Percentiles rank a stretch among this genome's conserved stretches.
phyloP scores from a whole-genome alignment of 2,329 filamentous ascomycete species.

The Ceratocystis cacaofunesta region DNA sequence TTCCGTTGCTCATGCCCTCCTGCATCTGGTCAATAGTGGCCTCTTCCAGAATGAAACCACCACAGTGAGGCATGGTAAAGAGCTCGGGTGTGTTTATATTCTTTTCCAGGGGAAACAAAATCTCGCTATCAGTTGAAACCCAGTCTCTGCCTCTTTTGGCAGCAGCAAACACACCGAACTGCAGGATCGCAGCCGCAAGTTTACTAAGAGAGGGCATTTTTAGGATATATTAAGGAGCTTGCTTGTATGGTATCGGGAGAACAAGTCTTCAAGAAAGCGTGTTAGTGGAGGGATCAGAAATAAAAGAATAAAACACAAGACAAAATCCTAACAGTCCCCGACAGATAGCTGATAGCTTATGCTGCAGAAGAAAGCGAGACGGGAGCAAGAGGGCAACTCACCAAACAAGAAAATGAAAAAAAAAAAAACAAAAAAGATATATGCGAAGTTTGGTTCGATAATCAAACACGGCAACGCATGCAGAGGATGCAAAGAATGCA shows the following conservation, averaged over 20 bases:
- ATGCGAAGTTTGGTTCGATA: no score
- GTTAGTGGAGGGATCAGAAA: no score
- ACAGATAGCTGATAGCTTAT: no score
- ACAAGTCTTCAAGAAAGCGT: no score
- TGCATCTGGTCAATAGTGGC: conserved; percentile 56
- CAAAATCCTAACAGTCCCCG: no score
- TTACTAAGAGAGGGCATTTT: not conserved
- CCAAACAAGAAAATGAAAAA: no score
- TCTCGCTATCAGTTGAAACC: not conserved
- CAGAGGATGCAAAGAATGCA: not conserved
- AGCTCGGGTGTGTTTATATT: conserved; percentile 26
- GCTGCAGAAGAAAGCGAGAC: no score
- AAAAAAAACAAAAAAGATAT: no score
- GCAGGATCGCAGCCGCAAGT: not conserved
- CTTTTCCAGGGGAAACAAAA: conserved; percentile 25
- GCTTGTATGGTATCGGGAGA: not conserved
- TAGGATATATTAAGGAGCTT: not conserved
- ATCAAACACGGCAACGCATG: no score
- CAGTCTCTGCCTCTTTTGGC: not conserved
- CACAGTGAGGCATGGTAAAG: conserved; percentile 50
- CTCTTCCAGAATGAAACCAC: conserved; percentile 48
- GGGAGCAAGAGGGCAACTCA: no score
- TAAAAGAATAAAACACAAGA: no score
- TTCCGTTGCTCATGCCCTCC: conserved; percentile 36
- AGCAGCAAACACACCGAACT: not conserved